phyloP scores from a whole-genome alignment of 2,329 filamentous ascomycete species.

The Ophiostoma triangulosporum region DNA sequence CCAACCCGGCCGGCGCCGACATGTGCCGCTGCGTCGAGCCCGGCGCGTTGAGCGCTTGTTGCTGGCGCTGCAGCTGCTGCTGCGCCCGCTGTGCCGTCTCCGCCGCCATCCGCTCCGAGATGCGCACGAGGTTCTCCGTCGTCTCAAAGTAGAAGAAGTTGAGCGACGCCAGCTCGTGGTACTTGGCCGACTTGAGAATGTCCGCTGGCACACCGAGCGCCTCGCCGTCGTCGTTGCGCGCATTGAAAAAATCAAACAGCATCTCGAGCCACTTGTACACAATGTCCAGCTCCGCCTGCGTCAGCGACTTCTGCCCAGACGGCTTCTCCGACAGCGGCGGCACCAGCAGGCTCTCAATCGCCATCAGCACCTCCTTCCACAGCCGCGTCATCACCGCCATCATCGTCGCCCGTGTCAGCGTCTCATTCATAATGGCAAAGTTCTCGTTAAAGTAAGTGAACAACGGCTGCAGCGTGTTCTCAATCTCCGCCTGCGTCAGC shows the following conservation, averaged over 20 bases:
- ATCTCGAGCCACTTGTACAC: conserved; percentile 90
- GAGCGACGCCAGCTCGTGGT: conserved; percentile 88
- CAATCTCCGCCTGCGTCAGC: conserved; percentile 58
- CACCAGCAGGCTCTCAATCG: conserved; percentile 79
- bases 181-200: conserved; percentile 92
- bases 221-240: conserved; percentile 68
- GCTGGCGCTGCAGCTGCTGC: conserved; percentile 50
- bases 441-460: conserved; percentile 97
- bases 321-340: conserved; percentile 92
- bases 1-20: conserved; percentile 33
- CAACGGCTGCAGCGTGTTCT: conserved; percentile 68
- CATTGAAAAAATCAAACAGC: conserved; percentile 90
- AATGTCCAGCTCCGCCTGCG: conserved; percentile 79
- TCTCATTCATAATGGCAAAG: conserved; percentile 97
- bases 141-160: conserved; percentile 98
- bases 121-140: conserved; percentile 80
- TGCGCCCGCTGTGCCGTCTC: conserved; percentile 66
- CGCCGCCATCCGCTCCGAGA: conserved; percentile 90
- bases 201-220: conserved; percentile 81
- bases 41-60: conserved; percentile 35
- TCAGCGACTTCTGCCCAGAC: conserved; percentile 70
- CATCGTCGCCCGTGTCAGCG: conserved; percentile 91
- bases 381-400: conserved; percentile 93
- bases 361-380: conserved; percentile 94
- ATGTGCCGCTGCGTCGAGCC: conserved; percentile 39